Evolutionary conservation across 768 basidiomycete genomes (phyloP).

Genomic region (Mycena epipterygia): DNA sequence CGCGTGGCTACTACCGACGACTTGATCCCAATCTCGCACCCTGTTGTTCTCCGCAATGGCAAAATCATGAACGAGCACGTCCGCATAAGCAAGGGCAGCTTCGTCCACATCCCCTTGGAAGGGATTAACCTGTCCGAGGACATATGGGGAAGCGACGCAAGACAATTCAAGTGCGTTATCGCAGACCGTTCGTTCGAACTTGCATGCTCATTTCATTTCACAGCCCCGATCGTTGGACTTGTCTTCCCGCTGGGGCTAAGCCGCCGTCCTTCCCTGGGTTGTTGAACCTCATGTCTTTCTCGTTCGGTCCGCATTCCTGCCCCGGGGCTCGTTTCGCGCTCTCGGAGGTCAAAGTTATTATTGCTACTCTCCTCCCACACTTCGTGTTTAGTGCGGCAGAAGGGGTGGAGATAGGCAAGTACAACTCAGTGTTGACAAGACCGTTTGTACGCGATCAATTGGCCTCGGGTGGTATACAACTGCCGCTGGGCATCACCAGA

Average conservation of each 20-base stretch:
- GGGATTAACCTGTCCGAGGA: constrained; percentile 65
- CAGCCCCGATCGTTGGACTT: constrained; percentile 69
- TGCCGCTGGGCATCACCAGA: constrained; percentile 54
- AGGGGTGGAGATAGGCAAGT: constrained; percentile 58
- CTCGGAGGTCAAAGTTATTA: constrained; percentile 64
- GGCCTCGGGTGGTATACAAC: constrained; percentile 51
- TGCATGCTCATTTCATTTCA: constrained; percentile 16
- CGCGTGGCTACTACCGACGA: constrained; percentile 69
- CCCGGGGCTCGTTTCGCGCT: constrained; percentile 63
- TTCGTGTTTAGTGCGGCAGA: constrained; percentile 62
- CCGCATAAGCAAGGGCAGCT: constrained; percentile 66
- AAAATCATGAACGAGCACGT: constrained; percentile 53
- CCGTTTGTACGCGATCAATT: constrained; percentile 61
- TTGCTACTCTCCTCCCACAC: constrained; percentile 58
- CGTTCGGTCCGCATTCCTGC: constrained; percentile 66
- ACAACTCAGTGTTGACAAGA: constrained; percentile 62
- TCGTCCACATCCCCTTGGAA: constrained; percentile 71
- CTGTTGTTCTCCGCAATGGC: constrained; percentile 57
- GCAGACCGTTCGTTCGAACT: background rate
- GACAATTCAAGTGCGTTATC: constrained; percentile 64
- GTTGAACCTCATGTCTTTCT: constrained; percentile 66
- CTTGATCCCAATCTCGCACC: constrained; percentile 64
- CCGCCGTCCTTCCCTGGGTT: constrained; percentile 60
- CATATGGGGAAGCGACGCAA: constrained; percentile 69
- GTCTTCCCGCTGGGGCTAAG: constrained; percentile 52